Percentiles rank a stretch among this genome's conserved stretches.
Conservation (phyloP, 495 filamentous ascomycete species). For the Penicillium salamii region DNA sequence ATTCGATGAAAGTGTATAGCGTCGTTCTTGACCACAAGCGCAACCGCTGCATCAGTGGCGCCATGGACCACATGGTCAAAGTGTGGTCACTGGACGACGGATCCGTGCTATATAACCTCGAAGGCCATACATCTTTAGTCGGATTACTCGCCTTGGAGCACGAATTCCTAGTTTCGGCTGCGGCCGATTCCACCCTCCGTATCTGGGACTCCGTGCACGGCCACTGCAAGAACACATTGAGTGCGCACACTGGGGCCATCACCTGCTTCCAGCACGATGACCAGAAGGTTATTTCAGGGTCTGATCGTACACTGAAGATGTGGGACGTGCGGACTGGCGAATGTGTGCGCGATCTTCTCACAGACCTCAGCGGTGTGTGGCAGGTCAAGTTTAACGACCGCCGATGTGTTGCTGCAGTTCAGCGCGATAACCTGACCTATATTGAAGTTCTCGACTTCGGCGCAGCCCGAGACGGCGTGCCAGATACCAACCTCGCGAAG, state of each 20-base stretch:
- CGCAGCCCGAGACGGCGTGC: slow-evolving; percentile 75
- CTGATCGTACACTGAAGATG: slow-evolving; percentile 96
- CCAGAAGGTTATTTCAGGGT: slow-evolving; percentile 94
- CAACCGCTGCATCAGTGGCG: slow-evolving; percentile 94
- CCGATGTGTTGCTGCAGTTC: slow-evolving; percentile 93
- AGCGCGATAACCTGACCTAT: slow-evolving; percentile 86
- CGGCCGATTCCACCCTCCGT: slow-evolving; percentile 89
- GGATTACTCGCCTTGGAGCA: slow-evolving; percentile 84
- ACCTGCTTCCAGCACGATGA: slow-evolving; percentile 99
- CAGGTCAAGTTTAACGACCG: slow-evolving; percentile 97
- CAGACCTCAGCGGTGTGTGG: slow-evolving; percentile 95
- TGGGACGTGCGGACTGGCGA: slow-evolving; percentile 94
- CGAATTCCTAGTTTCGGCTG: slow-evolving; percentile 88
- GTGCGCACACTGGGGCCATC: slow-evolving; percentile 93
- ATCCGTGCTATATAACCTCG: slow-evolving; percentile 79
- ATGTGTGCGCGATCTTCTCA: slow-evolving; percentile 90
- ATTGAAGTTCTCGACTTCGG: slow-evolving; percentile 97
- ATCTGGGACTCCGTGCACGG: slow-evolving; percentile 98
- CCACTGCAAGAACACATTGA: slow-evolving; percentile 83
- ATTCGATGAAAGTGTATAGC: slow-evolving; percentile 93
- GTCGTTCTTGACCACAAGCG: slow-evolving; percentile 91
- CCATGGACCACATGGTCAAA: slow-evolving; percentile 97
- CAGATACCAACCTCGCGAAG: slow-evolving; percentile 70
- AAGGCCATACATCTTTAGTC: slow-evolving; percentile 91
- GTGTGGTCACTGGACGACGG: slow-evolving; percentile 97